Percentiles rank a stretch among this genome's conserved stretches.
phyloP scores from a whole-genome alignment of 164 flowering plant species.

The Sextonia rubra region DNA sequence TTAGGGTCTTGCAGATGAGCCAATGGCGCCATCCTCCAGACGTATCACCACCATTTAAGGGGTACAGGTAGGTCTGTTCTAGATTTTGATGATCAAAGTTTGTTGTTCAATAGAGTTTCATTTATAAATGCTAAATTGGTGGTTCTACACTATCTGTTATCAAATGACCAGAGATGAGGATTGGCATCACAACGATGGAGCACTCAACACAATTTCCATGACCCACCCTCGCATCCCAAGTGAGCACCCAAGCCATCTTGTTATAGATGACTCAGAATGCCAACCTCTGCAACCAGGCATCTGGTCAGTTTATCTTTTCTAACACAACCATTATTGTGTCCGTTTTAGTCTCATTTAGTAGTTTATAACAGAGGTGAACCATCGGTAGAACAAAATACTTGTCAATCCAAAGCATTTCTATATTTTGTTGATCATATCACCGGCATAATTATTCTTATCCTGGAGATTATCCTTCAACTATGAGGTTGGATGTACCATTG shows the following conservation, averaged over 20 bases:
- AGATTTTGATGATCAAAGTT: not conserved
- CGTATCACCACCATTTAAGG: constrained; percentile 79
- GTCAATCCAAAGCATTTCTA: not conserved
- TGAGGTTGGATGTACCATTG: not conserved
- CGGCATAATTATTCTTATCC: not conserved
- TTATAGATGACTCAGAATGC: constrained; percentile 68
- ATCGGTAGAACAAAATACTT: not conserved
- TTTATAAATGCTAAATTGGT: not conserved
- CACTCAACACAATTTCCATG: constrained; percentile 93
- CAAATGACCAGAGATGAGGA: constrained; percentile 78
- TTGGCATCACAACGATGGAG: constrained; percentile 99
- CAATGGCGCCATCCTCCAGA: constrained; percentile 80
- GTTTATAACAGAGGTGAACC: not conserved
- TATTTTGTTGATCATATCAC: not conserved
- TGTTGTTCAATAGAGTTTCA: not conserved
- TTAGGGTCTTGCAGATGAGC: constrained; percentile 86
- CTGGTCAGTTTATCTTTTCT: constrained; percentile 36
- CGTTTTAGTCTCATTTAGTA: not conserved
- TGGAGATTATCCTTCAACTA: not conserved
- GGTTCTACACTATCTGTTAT: not conserved
- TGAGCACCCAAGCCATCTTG: constrained; percentile 71
- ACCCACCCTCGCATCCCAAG: constrained; percentile 90
- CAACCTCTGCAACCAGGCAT: constrained; percentile 84
- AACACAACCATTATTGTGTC: not conserved
- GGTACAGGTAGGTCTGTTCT: constrained; percentile 58